Evolutionary conservation across 768 basidiomycete species (phyloP).

Genomic region (Dioszegia aurantiaca): DNA sequence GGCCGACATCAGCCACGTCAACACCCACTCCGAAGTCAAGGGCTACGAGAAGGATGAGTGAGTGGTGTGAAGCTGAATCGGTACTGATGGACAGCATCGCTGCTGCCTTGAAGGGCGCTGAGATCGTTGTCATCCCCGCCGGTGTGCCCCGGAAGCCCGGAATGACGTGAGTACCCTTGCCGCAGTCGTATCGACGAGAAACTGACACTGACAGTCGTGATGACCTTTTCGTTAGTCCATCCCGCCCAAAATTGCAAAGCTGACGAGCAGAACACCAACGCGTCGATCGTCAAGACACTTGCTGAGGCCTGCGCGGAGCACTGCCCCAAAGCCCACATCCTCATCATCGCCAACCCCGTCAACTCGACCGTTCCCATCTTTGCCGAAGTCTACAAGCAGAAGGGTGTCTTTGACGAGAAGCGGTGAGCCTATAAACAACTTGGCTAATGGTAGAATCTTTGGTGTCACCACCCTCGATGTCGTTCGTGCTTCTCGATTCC

Average conservation of each 20-base stretch:
- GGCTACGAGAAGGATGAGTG: slow-evolving; percentile 48
- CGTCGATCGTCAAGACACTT: slow-evolving; percentile 89
- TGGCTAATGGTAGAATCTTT: slow-evolving; percentile 64
- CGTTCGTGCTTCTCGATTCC: slow-evolving; percentile 95
- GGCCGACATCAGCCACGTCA: slow-evolving; percentile 88
- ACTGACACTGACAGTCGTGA: slow-evolving; percentile 34
- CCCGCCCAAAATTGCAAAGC: not conserved
- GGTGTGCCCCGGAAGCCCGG: slow-evolving; percentile 83
- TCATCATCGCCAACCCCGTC: slow-evolving; percentile 98
- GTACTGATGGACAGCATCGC: slow-evolving; percentile 51
- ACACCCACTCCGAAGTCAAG: slow-evolving; percentile 69
- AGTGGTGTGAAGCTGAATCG: slow-evolving; percentile 12
- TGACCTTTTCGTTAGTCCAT: slow-evolving; percentile 60
- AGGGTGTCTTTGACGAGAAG: slow-evolving; percentile 86
- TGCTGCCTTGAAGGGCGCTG: slow-evolving; percentile 77
- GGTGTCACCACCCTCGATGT: slow-evolving; percentile 98
- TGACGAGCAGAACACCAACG: slow-evolving; percentile 72
- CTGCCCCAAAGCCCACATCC: slow-evolving; percentile 84
- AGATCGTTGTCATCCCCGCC: slow-evolving; percentile 91
- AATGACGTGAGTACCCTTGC: slow-evolving; percentile 51
- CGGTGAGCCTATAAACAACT: slow-evolving; percentile 57
- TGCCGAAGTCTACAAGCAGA: slow-evolving; percentile 90
- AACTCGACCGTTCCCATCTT: slow-evolving; percentile 99
- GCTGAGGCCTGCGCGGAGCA: slow-evolving; percentile 80
- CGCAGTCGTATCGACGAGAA: not conserved